Evolutionary conservation across 768 basidiomycete species (phyloP).

Genomic region (Gelatoporia subvermispora): DNA sequence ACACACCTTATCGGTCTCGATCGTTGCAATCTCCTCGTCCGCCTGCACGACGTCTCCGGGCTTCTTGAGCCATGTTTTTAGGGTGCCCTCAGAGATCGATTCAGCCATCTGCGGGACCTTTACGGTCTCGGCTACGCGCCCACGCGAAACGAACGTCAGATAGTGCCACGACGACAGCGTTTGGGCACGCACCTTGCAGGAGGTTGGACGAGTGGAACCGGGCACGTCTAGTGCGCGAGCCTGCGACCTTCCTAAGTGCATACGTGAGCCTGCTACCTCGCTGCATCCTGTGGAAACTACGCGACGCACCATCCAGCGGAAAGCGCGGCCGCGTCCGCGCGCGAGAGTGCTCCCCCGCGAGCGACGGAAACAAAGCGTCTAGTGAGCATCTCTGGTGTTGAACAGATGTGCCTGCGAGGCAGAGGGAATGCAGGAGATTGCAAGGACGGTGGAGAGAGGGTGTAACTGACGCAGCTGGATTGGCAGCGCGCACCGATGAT

Average conservation of each 20-base stretch:
- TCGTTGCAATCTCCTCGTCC: constrained; percentile 96
- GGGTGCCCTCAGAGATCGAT: constrained; percentile 95
- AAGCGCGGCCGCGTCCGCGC: constrained; percentile 30
- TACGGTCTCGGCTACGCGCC: constrained; percentile 68
- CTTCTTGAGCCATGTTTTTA: constrained; percentile 92
- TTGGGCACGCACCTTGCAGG: constrained; percentile 49
- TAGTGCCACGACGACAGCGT: constrained; percentile 8
- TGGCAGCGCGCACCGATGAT: too few relatives aligned
- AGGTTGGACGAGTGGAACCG: constrained; percentile 69
- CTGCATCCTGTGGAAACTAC: constrained; percentile 5
- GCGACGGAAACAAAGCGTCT: constrained; percentile 64
- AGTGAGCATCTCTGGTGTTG: constrained; percentile 50
- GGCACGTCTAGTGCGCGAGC: constrained; percentile 44
- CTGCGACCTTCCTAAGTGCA: constrained; percentile 40
- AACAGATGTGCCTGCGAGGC: too few relatives aligned
- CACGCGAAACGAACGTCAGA: constrained; percentile 12
- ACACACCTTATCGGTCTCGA: constrained; percentile 96
- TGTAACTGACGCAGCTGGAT: too few relatives aligned
- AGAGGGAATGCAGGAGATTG: too few relatives aligned
- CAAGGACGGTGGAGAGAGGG: too few relatives aligned
- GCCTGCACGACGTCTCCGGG: constrained; percentile 85
- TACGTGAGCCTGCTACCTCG: constrained; percentile 11
- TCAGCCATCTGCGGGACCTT: constrained; percentile 98
- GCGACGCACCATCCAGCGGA: constrained; percentile 45
- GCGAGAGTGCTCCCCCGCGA: constrained; percentile 50